phyloP scores from a whole-genome alignment of 495 filamentous ascomycete species.

The Aspergillus heteromorphus region DNA sequence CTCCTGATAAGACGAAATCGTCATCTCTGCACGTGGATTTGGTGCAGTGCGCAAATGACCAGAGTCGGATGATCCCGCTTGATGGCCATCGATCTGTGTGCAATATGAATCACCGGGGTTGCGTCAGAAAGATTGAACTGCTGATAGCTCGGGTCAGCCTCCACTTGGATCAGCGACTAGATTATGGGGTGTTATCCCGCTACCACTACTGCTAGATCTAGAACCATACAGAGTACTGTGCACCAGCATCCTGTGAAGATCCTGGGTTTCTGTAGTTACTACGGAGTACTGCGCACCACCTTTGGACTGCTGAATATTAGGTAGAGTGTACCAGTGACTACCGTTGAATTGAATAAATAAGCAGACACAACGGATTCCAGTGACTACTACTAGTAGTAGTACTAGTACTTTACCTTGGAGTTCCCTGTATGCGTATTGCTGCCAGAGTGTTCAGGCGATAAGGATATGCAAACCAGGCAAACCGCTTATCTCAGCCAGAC shows the following conservation, averaged over 20 bases:
- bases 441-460: neutral
- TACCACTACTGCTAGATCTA: too few species aligned
- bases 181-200: neutral
- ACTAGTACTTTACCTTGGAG: too few species aligned
- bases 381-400: neutral
- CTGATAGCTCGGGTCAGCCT: constrained; percentile 8
- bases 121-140: too few species aligned
- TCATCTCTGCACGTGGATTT: constrained; percentile 3
- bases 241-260: too few species aligned
- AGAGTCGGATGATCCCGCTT: constrained; percentile 7
- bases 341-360: too few species aligned
- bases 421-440: neutral
- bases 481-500: constrained; percentile 16
- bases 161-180: constrained; percentile 19
- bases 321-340: too few species aligned
- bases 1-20: neutral
- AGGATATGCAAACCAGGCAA: constrained; percentile 6
- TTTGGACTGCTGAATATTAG: too few species aligned
- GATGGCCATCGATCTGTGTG: neutral
- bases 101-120: neutral
- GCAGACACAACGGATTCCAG: too few species aligned
- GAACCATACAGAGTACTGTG: too few species aligned
- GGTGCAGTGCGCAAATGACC: neutral
- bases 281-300: too few species aligned
- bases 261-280: too few species aligned